phyloP scores from a whole-genome alignment of 495 filamentous ascomycete genomes.

The Penicillium riverlandense region DNA sequence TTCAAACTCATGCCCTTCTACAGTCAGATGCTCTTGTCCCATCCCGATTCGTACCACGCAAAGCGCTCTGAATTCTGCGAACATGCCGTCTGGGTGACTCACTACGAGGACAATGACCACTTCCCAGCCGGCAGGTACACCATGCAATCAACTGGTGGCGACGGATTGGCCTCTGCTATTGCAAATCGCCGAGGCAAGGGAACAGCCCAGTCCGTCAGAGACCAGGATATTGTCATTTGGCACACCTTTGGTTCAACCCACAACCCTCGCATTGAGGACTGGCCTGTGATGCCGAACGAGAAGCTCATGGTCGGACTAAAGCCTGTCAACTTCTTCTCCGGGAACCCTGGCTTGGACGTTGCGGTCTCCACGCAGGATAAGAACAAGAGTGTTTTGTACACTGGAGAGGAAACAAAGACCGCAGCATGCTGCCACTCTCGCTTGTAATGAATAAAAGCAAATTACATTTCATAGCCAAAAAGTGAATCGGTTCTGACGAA shows the following conservation, averaged over 20 bases:
- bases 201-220: constrained; percentile 32
- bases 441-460: too few species aligned
- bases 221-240: constrained; percentile 44
- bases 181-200: constrained; percentile 1
- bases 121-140: constrained; percentile 77
- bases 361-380: constrained; percentile 19
- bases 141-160: constrained; percentile 65
- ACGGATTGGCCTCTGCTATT: constrained; percentile 20
- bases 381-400: constrained; percentile 21
- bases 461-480: too few species aligned
- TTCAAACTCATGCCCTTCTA: constrained; percentile 69
- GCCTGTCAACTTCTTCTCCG: constrained; percentile 65
- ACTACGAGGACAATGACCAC: constrained; percentile 68
- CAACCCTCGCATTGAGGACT: constrained; percentile 53
- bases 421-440: too few species aligned
- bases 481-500: too few species aligned
- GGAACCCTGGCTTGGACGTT: constrained; percentile 52
- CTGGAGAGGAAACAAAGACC: too few species aligned
- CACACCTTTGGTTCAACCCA: constrained; percentile 56
- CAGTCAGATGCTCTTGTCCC: constrained; percentile 74
- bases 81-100: constrained; percentile 73
- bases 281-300: constrained; percentile 54
- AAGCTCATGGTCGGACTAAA: constrained; percentile 49
- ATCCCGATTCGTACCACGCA: constrained; percentile 59
- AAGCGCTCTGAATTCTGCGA: constrained; percentile 72